Base-by-base conservation (phyloP, 768 basidiomycete species). In the Arthromyces matolae region DNA sequence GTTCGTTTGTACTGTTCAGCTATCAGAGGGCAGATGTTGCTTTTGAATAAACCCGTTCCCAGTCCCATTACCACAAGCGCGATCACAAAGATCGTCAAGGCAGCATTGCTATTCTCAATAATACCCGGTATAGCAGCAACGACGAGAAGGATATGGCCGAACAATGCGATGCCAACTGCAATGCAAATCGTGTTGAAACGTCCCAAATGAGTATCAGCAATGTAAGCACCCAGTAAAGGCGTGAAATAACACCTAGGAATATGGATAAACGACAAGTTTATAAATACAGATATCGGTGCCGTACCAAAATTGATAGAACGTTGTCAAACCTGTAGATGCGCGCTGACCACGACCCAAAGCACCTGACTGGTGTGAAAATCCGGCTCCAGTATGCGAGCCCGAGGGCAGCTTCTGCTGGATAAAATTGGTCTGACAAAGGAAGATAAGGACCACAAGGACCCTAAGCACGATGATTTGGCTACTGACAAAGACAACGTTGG, bases 1-100 rank as follows among this genome's bases (percentile, higher is more conserved):
- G 75, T 79, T 38, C 72, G 69, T 47, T 65, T 73, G 58, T 84
- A 84, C 58, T 90, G 89, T 60, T 90, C 89, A 6, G 89, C 89
- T 19, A 90, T 74, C 54, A 91, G 70, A 2, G 88, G 87, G 0
- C 82, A 84, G 52, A 90, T 81, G 61, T 88, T 89, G 2, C 81
- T 66, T 66, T 90, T 89, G 77, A 89, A 86, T 19, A 82, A 68
- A 6, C 86, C 86, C 8, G 86, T 77, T 14, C 86, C 75, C 7
- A 75, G 57, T 8, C 79, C 78, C 62, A 80, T 84, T 40, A 89
- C 66, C 41, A 89, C 60, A 31, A 89, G 67, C 0, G 84, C 83
- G 32, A 85, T 53, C 18, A 37, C 20, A 12, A 55, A 55, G 0
- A 73, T 54, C 12, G 20, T 49, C 8, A 56, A 22, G 3, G 52